These are phyloP conservation scores for Madurella fahalii DNA, from an alignment of 2,329 filamentous ascomycete species.

Conservation along the genomic window DNA sequence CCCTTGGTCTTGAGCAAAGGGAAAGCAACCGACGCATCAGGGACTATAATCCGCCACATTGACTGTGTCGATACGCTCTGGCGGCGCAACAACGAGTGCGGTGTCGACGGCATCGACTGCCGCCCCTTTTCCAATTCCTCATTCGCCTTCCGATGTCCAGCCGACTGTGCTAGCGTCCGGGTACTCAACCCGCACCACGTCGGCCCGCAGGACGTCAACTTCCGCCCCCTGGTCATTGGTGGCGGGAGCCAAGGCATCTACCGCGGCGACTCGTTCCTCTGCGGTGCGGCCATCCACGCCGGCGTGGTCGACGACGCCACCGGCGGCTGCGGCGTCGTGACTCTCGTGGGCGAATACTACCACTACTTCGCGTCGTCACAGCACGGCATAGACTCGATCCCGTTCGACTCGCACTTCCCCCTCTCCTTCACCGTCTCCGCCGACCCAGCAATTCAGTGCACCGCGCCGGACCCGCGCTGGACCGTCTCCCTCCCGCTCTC, in stretches of 20 bases:
- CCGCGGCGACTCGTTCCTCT: constrained; percentile 73
- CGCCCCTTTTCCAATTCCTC: constrained; percentile 54
- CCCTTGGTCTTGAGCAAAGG: constrained; percentile 15
- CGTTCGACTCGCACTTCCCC: constrained; percentile 67
- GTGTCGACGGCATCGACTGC: constrained; percentile 55
- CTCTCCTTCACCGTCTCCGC: constrained; percentile 62
- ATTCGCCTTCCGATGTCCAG: constrained; percentile 57
- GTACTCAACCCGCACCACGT: constrained; percentile 54
- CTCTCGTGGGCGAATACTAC: constrained; percentile 58
- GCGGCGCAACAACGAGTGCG: constrained; percentile 53
- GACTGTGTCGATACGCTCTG: constrained; percentile 53
- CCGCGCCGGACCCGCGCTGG: constrained; percentile 29
- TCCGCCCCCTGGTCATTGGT: constrained; percentile 45
- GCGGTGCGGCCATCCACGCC: constrained; percentile 70
- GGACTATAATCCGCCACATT: constrained; percentile 32
- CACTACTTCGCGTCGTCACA: constrained; percentile 35
- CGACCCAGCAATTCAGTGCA: constrained; percentile 41
- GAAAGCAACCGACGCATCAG: constrained; percentile 5
- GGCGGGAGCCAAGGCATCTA: constrained; percentile 38
- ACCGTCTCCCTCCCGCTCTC: constrained; percentile 70
- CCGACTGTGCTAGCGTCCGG: constrained; percentile 48
- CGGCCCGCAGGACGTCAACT: constrained; percentile 45
- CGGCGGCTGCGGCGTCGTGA: constrained; percentile 70
- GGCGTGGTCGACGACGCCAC: constrained; percentile 61
- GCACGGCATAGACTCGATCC: constrained; percentile 58